These are phyloP conservation scores for Daldinia loculata DNA, from an alignment of 495 filamentous ascomycete species.

Conservation along the genomic window DNA sequence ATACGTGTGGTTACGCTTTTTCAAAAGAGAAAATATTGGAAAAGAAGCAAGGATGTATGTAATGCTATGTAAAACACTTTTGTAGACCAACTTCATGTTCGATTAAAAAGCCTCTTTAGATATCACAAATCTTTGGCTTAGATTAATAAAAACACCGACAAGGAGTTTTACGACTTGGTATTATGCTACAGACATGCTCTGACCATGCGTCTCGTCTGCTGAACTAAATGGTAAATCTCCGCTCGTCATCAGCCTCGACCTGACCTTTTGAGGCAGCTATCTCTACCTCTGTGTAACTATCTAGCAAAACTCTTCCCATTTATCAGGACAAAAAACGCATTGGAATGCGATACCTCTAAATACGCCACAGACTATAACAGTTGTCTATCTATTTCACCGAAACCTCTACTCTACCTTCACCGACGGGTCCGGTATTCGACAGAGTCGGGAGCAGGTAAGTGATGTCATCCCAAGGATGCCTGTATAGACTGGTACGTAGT, in stretches of 20 bases:
- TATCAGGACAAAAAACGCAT: conserved; percentile 6
- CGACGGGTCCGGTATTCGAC: conserved; percentile 72
- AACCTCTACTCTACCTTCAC: conserved; percentile 94
- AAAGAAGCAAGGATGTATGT: neutral
- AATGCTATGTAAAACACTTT: neutral
- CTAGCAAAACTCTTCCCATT: conserved; percentile 13
- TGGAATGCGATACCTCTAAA: conserved; percentile 24
- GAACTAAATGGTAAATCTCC: conserved; percentile 28
- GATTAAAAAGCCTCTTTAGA: neutral
- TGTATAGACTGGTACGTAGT: conserved; percentile 95
- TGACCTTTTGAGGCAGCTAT: conserved; percentile 18
- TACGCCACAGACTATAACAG: conserved; percentile 20
- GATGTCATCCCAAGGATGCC: conserved; percentile 98
- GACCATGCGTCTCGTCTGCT: conserved; percentile 17
- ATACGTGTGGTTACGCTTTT: too few relatives aligned
- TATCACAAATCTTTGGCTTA: neutral
- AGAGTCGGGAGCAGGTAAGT: conserved; percentile 93
- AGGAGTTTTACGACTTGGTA: conserved; percentile 25
- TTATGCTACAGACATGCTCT: conserved; percentile 18
- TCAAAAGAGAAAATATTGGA: neutral
- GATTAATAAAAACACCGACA: neutral
- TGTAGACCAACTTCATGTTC: too few relatives aligned
- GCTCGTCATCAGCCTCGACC: conserved; percentile 30
- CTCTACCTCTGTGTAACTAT: conserved; percentile 11
- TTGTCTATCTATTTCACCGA: conserved; percentile 57